These are phyloP conservation scores for Coemansia sp. DNA, from an alignment of 192 early-diverging fungal species.

Conservation along the genomic window DNA sequence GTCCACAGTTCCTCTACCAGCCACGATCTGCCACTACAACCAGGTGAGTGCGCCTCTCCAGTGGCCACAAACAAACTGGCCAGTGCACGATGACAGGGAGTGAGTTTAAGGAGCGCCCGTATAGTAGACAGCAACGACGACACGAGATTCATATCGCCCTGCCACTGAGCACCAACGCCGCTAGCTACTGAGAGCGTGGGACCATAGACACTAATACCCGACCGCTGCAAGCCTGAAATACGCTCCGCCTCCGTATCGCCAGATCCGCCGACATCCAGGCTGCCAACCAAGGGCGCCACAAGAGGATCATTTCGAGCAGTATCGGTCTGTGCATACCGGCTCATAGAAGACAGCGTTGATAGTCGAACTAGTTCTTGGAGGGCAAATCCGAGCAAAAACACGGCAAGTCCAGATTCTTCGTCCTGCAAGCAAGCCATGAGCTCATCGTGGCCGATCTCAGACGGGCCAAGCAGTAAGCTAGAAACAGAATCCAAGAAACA, in stretches of 20 bases:
- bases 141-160: not conserved
- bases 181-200: not conserved
- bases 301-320: not conserved
- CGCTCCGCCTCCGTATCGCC: slow-evolving; percentile 7
- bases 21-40: slow-evolving; percentile 3
- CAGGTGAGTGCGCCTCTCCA: not conserved
- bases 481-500: slow-evolving; percentile 15
- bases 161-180: not conserved
- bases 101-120: not conserved
- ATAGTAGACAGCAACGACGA: slow-evolving; percentile 8
- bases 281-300: not conserved
- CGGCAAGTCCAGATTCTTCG: not conserved
- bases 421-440: slow-evolving; percentile 1
- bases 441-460: not conserved
- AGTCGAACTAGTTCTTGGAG: slow-evolving; percentile 12
- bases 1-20: slow-evolving; percentile 15
- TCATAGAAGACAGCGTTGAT: not conserved
- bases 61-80: not conserved
- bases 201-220: slow-evolving; percentile 8
- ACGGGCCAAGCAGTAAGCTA: not conserved
- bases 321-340: not conserved
- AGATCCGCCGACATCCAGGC: slow-evolving; percentile 1
- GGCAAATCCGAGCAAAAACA: slow-evolving; percentile 16
- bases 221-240: not conserved
- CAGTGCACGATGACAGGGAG: not conserved